Conservation (phyloP, 352 stramenopile genomes). For the Pythium aquatile region DNA sequence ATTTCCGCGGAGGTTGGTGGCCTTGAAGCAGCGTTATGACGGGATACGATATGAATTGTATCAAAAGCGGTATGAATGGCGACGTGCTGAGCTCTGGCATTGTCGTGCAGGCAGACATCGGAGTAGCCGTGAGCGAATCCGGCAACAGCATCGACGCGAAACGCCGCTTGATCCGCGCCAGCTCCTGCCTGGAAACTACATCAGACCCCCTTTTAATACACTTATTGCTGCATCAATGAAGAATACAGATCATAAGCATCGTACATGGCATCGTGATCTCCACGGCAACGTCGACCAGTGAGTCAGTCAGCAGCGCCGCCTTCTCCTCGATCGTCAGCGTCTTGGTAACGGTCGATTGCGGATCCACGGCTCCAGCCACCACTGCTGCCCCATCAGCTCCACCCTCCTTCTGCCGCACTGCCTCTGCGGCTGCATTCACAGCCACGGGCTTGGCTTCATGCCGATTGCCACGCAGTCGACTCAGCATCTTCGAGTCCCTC, state of each 20-base stretch:
- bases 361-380: background rate
- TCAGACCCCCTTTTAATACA: background rate
- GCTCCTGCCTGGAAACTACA: slow-evolving; percentile 43
- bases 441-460: background rate
- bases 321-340: slow-evolving; percentile 20
- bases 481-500: slow-evolving; percentile 6
- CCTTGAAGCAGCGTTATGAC: background rate
- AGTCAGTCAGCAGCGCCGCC: slow-evolving; percentile 10
- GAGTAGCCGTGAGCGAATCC: slow-evolving; percentile 15
- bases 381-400: background rate
- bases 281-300: slow-evolving; percentile 4
- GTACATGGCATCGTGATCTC: slow-evolving; percentile 34
- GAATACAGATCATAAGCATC: background rate
- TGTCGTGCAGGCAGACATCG: background rate
- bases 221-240: background rate
- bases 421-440: background rate
- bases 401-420: background rate
- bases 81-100: slow-evolving; percentile 40
- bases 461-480: slow-evolving; percentile 6
- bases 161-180: slow-evolving; percentile 38
- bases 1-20: background rate
- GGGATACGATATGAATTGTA: slow-evolving; percentile 13
- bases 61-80: slow-evolving; percentile 25
- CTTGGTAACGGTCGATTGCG: background rate
- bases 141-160: slow-evolving; percentile 35